Base-by-base conservation (phyloP, 2,329 filamentous ascomycete genomes). In the Sclerotinia subarctica region DNA sequence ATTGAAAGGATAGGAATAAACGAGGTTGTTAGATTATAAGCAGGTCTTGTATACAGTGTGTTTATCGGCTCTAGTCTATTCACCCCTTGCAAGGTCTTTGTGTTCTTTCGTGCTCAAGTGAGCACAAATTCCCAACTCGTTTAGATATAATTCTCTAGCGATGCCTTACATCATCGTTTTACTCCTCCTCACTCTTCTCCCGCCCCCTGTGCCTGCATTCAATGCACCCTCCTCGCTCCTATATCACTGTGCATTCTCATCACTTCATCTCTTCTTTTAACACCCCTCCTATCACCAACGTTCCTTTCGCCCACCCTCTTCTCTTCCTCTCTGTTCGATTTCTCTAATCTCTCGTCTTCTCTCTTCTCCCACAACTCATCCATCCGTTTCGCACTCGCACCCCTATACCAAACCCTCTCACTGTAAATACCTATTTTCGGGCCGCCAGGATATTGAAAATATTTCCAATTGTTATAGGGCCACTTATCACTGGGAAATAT, bases 391-490 rank as follows among this genome's bases (percentile, higher is more conserved):
- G 70, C 65, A 65, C 70, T 73, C 17, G 69, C 70, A 70, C 88
- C 88, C 8, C 89, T 89, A 13, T 82, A 87, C 80, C 92, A 89
- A 21, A 93, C 85, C 53, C 85, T 85, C 46, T 89, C 83, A 73
- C 87, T 91, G 78, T 88, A 94, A n/a, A 94, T 85, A 38, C 88
- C 88, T 0, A 89, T 86, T 5, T 90, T 90, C 2, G 81, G 83
- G 2, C 79, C 77, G 1, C 82, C 80, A 17, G 84, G 80, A 68
- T 83, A 82, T 35, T n/a, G n/a, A n/a, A n/a, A n/a, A n/a, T n/a
- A n/a, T n/a, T n/a, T n/a, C n/a, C n/a, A n/a, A n/a, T n/a, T n/a
- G n/a, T n/a, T n/a, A n/a, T n/a, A n/a, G n/a, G n/a, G n/a, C n/a
- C n/a, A n/a, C n/a, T n/a, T n/a, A n/a, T n/a, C n/a, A n/a, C n/a